Percentiles rank a stretch among this genome's conserved stretches.
These are phyloP conservation scores for Tolypocladium amazonense DNA, from an alignment of 2,329 filamentous ascomycete genomes.

Conservation along the genomic window DNA sequence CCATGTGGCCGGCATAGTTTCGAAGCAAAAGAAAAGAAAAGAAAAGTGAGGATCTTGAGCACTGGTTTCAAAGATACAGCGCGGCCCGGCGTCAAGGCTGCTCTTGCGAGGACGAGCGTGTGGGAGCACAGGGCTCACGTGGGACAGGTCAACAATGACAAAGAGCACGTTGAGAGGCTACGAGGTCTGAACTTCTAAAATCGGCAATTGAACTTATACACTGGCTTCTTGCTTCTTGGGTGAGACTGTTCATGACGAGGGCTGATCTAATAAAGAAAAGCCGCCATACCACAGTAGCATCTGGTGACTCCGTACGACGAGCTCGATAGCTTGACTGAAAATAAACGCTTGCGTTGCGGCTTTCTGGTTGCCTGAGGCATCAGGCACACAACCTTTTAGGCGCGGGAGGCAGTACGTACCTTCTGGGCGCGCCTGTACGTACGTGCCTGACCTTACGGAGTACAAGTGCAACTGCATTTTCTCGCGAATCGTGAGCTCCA, in stretches of 20 bases:
- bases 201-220: background rate
- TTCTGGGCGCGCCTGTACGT: too few relatives aligned
- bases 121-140: background rate
- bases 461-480: background rate
- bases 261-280: background rate
- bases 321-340: too few relatives aligned
- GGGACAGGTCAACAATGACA: background rate
- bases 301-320: too few relatives aligned
- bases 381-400: background rate
- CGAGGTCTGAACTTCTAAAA: background rate
- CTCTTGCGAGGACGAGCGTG: background rate
- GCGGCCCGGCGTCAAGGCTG: background rate
- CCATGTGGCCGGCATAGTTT: conserved; percentile 4
- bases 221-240: background rate
- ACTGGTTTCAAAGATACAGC: background rate
- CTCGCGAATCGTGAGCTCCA: background rate
- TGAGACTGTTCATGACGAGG: background rate
- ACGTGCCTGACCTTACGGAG: too few relatives aligned
- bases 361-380: background rate
- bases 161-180: background rate
- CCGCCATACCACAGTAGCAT: too few relatives aligned
- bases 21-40: conserved; percentile 2
- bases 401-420: background rate
- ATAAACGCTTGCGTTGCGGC: background rate
- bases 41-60: conserved; percentile 3